A percentile compares a stretch with the other conserved stretches of the same genome.
Conservation (phyloP, 495 filamentous ascomycete species). For the Neurospora hispaniola region DNA sequence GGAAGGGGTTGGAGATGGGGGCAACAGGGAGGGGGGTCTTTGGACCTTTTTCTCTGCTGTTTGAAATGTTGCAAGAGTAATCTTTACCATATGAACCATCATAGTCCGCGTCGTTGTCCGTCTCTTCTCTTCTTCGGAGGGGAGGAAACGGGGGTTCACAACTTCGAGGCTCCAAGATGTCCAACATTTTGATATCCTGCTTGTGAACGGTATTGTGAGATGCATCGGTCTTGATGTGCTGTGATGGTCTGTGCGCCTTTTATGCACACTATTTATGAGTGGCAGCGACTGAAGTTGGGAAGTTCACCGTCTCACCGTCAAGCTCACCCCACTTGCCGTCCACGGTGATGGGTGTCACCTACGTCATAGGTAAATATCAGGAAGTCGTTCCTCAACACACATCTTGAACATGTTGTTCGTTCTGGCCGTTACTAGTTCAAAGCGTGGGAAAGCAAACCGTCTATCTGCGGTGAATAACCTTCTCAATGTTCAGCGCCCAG, state of each 20-base stretch:
- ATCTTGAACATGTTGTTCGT: neutral
- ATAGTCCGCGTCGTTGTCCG: conserved; percentile 41
- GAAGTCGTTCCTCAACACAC: neutral
- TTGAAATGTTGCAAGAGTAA: conserved; percentile 35
- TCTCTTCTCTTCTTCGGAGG: conserved; percentile 8
- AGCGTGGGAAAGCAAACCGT: too few relatives aligned
- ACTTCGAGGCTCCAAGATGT: conserved; percentile 44
- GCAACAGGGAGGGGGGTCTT: neutral
- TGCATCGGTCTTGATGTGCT: neutral
- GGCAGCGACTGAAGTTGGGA: neutral
- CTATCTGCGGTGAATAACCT: too few relatives aligned
- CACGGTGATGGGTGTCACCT: neutral
- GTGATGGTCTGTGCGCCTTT: neutral
- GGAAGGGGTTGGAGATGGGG: conserved; percentile 34
- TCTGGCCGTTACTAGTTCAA: neutral
- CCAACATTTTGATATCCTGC: conserved; percentile 30
- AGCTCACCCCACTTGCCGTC: neutral
- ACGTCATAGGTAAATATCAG: neutral
- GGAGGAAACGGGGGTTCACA: conserved; percentile 12
- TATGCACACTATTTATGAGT: neutral
- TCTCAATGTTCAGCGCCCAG: neutral
- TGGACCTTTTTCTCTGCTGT: conserved; percentile 2
- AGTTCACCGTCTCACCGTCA: neutral
- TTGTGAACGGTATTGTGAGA: neutral
- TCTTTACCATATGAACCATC: conserved; percentile 31